Conservation (phyloP, 345 rosid genomes). For the Citropsis articulata region DNA sequence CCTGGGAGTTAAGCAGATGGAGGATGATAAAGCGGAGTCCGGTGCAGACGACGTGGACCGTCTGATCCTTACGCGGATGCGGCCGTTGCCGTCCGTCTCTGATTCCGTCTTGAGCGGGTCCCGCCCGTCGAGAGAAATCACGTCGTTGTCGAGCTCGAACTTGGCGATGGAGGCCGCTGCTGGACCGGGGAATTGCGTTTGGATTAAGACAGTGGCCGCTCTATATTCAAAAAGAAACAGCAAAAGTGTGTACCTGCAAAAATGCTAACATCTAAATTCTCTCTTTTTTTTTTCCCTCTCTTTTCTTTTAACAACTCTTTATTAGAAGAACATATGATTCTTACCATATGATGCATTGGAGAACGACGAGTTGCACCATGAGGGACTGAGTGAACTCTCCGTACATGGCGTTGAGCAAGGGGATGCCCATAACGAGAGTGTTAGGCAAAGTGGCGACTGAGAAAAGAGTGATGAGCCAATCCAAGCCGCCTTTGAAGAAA, state of each 20-base stretch:
- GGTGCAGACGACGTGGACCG: slow-evolving; percentile 50
- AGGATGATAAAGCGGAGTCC: slow-evolving; percentile 48
- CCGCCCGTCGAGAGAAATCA: slow-evolving; percentile 48
- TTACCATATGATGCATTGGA: slow-evolving; percentile 48
- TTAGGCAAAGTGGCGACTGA: slow-evolving; percentile 49
- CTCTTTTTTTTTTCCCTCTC: background rate
- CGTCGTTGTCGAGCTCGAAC: slow-evolving; percentile 48
- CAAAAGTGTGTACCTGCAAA: slow-evolving; percentile 48
- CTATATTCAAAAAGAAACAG: slow-evolving; percentile 51
- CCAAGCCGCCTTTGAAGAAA: slow-evolving; percentile 33
- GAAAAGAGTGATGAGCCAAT: slow-evolving; percentile 56
- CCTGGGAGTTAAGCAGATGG: slow-evolving; percentile 44
- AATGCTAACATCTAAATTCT: no score
- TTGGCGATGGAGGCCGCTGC: slow-evolving; percentile 39
- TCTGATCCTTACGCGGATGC: slow-evolving; percentile 43
- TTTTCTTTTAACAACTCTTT: background rate
- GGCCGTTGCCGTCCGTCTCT: slow-evolving; percentile 40
- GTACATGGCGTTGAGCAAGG: slow-evolving; percentile 52
- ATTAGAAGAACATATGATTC: no score
- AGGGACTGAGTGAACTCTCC: slow-evolving; percentile 47
- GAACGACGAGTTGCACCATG: slow-evolving; percentile 57
- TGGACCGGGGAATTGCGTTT: slow-evolving; percentile 41
- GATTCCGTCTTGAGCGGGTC: slow-evolving; percentile 51
- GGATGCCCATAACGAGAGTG: slow-evolving; percentile 63
- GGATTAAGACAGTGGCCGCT: slow-evolving; percentile 43